phyloP scores from a whole-genome alignment of 768 basidiomycete genomes.

The Termitomyces sp. region DNA sequence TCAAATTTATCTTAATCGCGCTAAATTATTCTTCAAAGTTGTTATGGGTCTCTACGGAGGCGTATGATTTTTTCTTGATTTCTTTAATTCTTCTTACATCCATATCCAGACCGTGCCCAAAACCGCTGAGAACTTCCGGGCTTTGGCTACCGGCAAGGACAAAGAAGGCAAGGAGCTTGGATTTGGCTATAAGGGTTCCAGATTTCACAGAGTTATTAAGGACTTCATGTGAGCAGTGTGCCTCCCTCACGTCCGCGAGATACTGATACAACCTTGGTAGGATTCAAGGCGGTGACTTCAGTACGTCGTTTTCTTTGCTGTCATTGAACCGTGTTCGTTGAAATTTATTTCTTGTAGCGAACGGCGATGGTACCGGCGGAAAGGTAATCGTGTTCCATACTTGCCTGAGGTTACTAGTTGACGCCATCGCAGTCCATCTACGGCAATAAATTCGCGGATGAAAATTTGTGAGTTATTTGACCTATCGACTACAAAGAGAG shows the following conservation, averaged over 20 bases:
- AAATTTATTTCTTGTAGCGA: slow-evolving; percentile 38
- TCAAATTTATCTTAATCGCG: slow-evolving; percentile 1
- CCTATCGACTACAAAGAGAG: background rate
- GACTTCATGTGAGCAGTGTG: slow-evolving; percentile 67
- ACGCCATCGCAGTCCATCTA: slow-evolving; percentile 71
- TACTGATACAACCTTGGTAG: slow-evolving; percentile 26
- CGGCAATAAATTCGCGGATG: slow-evolving; percentile 86
- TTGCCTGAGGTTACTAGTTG: background rate
- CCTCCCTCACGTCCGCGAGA: background rate
- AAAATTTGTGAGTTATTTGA: slow-evolving; percentile 73
- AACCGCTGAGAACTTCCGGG: slow-evolving; percentile 97
- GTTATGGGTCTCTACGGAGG: slow-evolving; percentile 88
- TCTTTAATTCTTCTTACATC: background rate
- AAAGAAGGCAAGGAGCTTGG: slow-evolving; percentile 76
- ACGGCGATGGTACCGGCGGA: slow-evolving; percentile 86
- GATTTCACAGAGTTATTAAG: slow-evolving; percentile 96
- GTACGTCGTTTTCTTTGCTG: slow-evolving; percentile 39
- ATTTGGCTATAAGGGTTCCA: slow-evolving; percentile 91
- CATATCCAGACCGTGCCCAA: slow-evolving; percentile 79
- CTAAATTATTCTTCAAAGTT: slow-evolving; percentile 38
- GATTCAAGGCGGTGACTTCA: slow-evolving; percentile 99
- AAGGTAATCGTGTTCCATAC: slow-evolving; percentile 43
- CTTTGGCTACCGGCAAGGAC: slow-evolving; percentile 76
- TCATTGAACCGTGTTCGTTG: slow-evolving; percentile 1
- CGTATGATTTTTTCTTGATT: slow-evolving; percentile 32